phyloP scores from a whole-genome alignment of 2,329 filamentous ascomycete species.

The Helicocarpus griseus region DNA sequence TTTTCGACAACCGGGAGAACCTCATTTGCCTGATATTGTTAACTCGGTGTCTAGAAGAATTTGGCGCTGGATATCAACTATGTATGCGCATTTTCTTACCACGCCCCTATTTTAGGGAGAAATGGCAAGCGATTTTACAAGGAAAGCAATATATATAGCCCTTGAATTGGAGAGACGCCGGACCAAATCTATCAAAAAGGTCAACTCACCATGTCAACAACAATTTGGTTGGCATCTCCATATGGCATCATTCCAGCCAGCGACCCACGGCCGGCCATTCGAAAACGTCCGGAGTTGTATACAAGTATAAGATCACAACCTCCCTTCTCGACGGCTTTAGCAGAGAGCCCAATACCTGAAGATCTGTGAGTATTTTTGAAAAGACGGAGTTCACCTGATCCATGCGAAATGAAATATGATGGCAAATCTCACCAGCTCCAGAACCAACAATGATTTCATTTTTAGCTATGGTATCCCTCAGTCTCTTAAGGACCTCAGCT shows the following conservation, averaged over 20 bases:
- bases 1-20: conserved; percentile 55
- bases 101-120: no score
- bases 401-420: not conserved
- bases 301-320: conserved; percentile 61
- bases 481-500: conserved; percentile 44
- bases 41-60: not conserved
- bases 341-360: conserved; percentile 56
- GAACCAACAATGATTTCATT: conserved; percentile 57
- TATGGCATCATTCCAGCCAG: conserved; percentile 63
- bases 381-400: not conserved
- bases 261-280: conserved; percentile 62
- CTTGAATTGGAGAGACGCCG: no score
- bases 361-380: not conserved
- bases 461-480: conserved; percentile 45
- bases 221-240: conserved; percentile 59
- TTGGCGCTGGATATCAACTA: not conserved
- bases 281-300: conserved; percentile 63
- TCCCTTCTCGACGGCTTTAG: conserved; percentile 60
- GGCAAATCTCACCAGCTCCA: conserved; percentile 42
- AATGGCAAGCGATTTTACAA: no score
- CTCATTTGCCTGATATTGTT: conserved; percentile 44
- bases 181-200: no score
- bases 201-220: conserved; percentile 54
- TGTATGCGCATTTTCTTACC: not conserved
- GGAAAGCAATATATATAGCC: no score